Conservation (phyloP, 2,329 filamentous ascomycete genomes). For the Talaromyces sp. region DNA sequence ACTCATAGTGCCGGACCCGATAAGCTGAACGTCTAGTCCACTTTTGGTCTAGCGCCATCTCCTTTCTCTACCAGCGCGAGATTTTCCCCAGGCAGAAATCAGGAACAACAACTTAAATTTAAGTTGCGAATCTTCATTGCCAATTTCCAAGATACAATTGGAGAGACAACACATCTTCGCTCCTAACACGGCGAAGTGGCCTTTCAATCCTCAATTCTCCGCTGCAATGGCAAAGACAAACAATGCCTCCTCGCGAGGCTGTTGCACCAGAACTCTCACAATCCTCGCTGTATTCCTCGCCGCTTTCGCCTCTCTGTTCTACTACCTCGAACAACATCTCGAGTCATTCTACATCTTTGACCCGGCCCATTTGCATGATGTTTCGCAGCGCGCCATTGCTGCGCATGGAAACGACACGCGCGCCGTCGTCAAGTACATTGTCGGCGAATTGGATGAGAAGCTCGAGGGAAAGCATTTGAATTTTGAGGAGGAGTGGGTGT, state of each 20-base stretch:
- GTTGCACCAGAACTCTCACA: conserved; percentile 24
- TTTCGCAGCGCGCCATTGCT: conserved; percentile 63
- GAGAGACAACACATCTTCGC: not conserved
- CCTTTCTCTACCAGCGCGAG: conserved; percentile 4
- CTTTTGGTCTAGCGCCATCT: conserved; percentile 1
- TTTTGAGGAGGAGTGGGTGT: conserved; percentile 76
- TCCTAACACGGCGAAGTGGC: not conserved
- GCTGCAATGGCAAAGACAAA: conserved; percentile 6
- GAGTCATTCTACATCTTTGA: conserved; percentile 70
- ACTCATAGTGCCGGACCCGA: not conserved
- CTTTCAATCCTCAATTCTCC: not conserved
- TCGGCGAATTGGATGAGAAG: conserved; percentile 61
- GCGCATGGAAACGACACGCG: conserved; percentile 72
- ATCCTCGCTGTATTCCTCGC: conserved; percentile 35
- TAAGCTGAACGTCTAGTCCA: not conserved
- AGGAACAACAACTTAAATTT: not conserved
- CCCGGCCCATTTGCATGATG: conserved; percentile 63
- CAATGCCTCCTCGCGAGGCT: conserved; percentile 12
- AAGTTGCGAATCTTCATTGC: not conserved
- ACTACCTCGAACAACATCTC: conserved; percentile 37
- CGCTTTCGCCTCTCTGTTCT: conserved; percentile 36
- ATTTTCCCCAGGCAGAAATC: conserved; percentile 1
- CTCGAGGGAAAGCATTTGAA: conserved; percentile 56
- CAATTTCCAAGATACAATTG: not conserved
- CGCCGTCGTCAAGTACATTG: conserved; percentile 66